Conservation (phyloP, 345 rosid genomes). For the Aurinia saxatilis region DNA sequence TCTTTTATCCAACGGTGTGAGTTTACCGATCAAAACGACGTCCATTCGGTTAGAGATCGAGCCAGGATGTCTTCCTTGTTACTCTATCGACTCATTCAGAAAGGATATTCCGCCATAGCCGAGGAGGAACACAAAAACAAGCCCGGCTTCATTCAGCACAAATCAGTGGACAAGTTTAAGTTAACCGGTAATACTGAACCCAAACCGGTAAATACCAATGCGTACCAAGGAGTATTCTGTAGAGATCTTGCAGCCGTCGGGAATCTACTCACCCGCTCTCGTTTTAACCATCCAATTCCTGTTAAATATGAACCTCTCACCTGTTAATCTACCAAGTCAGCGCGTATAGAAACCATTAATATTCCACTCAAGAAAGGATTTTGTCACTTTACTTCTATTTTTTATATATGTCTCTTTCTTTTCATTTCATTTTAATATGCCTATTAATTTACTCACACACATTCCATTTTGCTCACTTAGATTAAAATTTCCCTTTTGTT, state of each 20-base stretch:
- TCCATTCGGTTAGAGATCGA: slow-evolving; percentile 68
- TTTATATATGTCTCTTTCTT: not conserved
- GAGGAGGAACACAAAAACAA: slow-evolving; percentile 33
- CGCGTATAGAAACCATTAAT: too few species aligned
- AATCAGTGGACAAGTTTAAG: not conserved
- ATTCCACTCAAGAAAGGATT: slow-evolving; percentile 50
- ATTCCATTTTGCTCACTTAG: not conserved
- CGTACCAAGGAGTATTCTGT: slow-evolving; percentile 87
- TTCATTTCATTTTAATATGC: not conserved
- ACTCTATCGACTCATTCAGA: slow-evolving; percentile 77
- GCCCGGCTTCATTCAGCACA: not conserved
- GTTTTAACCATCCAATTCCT: slow-evolving; percentile 70
- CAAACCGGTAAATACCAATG: slow-evolving; percentile 31
- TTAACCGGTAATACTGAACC: not conserved
- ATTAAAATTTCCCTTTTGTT: not conserved
- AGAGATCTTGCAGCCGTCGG: slow-evolving; percentile 80
- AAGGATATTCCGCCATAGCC: slow-evolving; percentile 61
- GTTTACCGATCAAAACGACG: slow-evolving; percentile 53
- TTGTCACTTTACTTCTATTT: slow-evolving; percentile 35
- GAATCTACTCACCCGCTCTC: slow-evolving; percentile 61
- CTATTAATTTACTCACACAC: not conserved
- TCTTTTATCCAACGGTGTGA: slow-evolving; percentile 75
- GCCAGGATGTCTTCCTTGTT: slow-evolving; percentile 73
- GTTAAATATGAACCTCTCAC: slow-evolving; percentile 83
- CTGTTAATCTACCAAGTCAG: slow-evolving; percentile 39